Base-by-base conservation (phyloP, 1,284 basidiomycete genomes). In the Naganishia cerealis region DNA sequence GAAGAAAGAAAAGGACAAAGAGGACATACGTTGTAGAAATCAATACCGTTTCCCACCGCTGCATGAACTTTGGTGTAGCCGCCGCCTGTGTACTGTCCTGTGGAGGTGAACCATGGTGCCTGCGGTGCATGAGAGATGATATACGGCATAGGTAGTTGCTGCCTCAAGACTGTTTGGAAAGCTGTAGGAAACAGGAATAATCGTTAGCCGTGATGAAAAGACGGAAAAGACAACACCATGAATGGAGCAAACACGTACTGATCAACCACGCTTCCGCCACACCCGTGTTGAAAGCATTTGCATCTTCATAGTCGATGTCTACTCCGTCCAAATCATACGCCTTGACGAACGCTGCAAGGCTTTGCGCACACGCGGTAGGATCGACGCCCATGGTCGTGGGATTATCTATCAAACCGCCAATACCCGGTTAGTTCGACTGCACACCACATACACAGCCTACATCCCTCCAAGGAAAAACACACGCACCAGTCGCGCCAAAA, bases 271-370 rank as follows among this genome's bases (percentile, higher is more conserved):
- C 67, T 33, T 77, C 78, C 4, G 74, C 74, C 6, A 68, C 42
- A 58, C 74, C 73, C n/a, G 57, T 68, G 65, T 79, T 77, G 74
- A 79, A 76, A 12, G 76, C 77, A 12, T 68, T 29, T 71, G 75
- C 74, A 66, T 78, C 73, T 74, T 83, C 83, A 69, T 81, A 83
- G 71, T 84, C 83, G 67, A 84, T 79, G 66, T 84, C 83, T n/a
- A 84, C 82, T 50, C 83, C 83, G 70, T 84, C 83, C 9, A 84
- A 72, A 16, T 75, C 76, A 73, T 83, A 81, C 53, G 78, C 59
- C 69, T 78, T 79, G 62, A 82, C 80, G 66, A 73, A 83, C 8
- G 68, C 58, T 0, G 81, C 82, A 15, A 82, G 71, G 18, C 71
- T 67, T 57, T 75, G 72, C 16, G 81, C 82, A 1, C 72, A 72